Percentiles rank a stretch among this genome's conserved stretches.
phyloP scores from a whole-genome alignment of 116 monocot genomes.

The Posidonia oceanica region DNA sequence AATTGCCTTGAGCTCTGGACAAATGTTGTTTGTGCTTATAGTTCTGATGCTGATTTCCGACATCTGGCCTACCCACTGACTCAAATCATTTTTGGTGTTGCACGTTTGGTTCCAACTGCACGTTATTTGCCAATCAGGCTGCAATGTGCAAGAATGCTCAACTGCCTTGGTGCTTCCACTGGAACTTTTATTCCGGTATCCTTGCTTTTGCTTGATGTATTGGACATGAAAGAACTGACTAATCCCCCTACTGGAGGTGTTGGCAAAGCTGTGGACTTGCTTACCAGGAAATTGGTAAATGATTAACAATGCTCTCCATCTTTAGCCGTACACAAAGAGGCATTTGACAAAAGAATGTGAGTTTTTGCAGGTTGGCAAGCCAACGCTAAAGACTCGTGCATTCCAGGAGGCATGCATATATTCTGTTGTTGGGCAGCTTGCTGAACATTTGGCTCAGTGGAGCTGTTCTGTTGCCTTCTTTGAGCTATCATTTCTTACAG shows the following conservation, averaged over 20 bases:
- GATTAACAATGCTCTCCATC: background rate
- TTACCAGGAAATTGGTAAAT: conserved; percentile 60
- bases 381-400: conserved; percentile 66
- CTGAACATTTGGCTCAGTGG: conserved; percentile 88
- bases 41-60: conserved; percentile 62
- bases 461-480: conserved; percentile 86
- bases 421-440: conserved; percentile 76
- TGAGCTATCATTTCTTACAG: conserved; percentile 83
- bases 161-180: conserved; percentile 61
- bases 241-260: conserved; percentile 51
- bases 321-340: background rate
- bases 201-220: conserved; percentile 68
- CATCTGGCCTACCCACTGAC: conserved; percentile 88
- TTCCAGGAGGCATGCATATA: conserved; percentile 86
- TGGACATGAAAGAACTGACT: conserved; percentile 82
- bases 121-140: conserved; percentile 75
- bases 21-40: conserved; percentile 53
- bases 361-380: conserved; percentile 60
- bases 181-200: conserved; percentile 70
- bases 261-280: conserved; percentile 77
- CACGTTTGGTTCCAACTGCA: conserved; percentile 73
- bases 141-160: conserved; percentile 80
- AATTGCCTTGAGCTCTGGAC: conserved; percentile 95
- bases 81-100: conserved; percentile 83
- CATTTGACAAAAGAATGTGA: background rate